Conservation (phyloP, 2,329 filamentous ascomycete species). For the Colletotrichum liaoningense region DNA sequence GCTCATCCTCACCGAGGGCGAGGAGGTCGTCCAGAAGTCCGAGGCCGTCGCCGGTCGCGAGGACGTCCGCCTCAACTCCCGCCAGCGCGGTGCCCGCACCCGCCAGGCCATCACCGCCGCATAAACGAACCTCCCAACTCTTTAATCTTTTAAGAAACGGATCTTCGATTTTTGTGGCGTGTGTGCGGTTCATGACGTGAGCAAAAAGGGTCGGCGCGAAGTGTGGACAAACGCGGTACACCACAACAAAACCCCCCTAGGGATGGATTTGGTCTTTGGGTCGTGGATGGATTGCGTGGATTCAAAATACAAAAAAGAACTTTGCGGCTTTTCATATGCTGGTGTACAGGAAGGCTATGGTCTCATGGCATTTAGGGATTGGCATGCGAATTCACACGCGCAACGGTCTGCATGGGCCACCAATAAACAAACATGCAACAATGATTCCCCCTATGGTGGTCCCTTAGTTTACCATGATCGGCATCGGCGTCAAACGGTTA, state of each 20-base stretch:
- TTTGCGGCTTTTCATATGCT: conserved; percentile 42
- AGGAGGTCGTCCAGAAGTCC: conserved; percentile 95
- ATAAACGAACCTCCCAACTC: conserved; percentile 53
- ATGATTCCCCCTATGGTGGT: conserved; percentile 16
- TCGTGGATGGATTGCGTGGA: conserved; percentile 30
- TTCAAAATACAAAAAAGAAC: conserved; percentile 24
- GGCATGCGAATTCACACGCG: conserved; percentile 43
- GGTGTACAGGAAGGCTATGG: conserved; percentile 45
- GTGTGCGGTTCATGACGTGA: conserved; percentile 20
- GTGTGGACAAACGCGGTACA: conserved; percentile 24
- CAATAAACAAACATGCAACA: conserved; percentile 37
- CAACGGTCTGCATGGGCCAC: conserved; percentile 32
- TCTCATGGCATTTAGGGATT: conserved; percentile 52
- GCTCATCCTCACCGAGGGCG: conserved; percentile 97
- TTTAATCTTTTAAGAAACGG: background rate
- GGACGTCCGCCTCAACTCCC: conserved; percentile 79
- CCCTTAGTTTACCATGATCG: conserved; percentile 15
- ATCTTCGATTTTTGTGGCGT: conserved; percentile 9
- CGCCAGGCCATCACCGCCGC: conserved; percentile 74
- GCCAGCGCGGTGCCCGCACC: conserved; percentile 85
- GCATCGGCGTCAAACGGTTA: conserved; percentile 26
- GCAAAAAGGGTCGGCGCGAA: conserved; percentile 12
- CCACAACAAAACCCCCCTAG: conserved; percentile 5
- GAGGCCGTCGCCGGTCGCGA: conserved; percentile 74
- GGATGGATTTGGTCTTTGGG: conserved; percentile 36